These are phyloP conservation scores for rapeseed (Brassica napus) DNA, from an alignment of 345 rosid species.

Conservation along the genomic window Da-Ae NC_063446.1:51281001-51281500, in stretches of 20 bases:
- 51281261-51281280: neutral
- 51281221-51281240: neutral
- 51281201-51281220: too few species aligned
- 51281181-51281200: too few species aligned
- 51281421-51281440: neutral
- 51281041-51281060: too few species aligned
- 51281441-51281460: neutral
- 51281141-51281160: too few species aligned
- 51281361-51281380: slow-evolving; percentile 12
- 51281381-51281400: slow-evolving; percentile 8
- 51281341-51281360: slow-evolving; percentile 21
- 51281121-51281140: too few species aligned
- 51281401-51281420: neutral
- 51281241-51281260: neutral
- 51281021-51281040: too few species aligned
- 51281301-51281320: slow-evolving; percentile 7
- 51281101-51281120: too few species aligned
- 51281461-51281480: neutral
- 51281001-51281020: too few species aligned
- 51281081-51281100: too few species aligned
- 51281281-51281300: neutral
- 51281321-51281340: slow-evolving; percentile 30
- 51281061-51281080: too few species aligned
- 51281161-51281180: too few species aligned
- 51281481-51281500: neutral